Percentiles rank a stretch among this genome's conserved stretches.
Evolutionary conservation across 768 basidiomycete genomes (phyloP).

Genomic region (Fomitopsis serialis): DNA sequence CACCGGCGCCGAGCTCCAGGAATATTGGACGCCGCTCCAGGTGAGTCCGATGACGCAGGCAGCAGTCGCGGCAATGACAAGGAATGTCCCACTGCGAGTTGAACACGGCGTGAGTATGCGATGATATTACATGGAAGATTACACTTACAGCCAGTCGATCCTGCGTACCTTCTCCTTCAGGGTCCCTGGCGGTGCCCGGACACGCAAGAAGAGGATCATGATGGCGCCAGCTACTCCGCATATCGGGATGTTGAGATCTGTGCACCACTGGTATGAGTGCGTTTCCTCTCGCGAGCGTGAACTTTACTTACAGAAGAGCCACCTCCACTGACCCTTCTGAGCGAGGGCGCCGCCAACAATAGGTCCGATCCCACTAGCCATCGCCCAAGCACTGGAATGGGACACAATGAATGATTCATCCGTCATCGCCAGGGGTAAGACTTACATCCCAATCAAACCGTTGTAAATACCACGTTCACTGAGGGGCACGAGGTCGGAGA

Average conservation of each 20-base stretch:
- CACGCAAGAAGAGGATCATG: conserved; percentile 14
- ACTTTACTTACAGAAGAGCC: conserved; percentile 7
- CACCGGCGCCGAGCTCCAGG: conserved; percentile 28
- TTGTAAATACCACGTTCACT: conserved; percentile 28
- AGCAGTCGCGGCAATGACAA: conserved; percentile 18
- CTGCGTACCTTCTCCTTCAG: conserved; percentile 16
- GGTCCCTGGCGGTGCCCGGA: conserved; percentile 3
- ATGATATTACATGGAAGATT: neutral
- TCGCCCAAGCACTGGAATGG: conserved; percentile 7
- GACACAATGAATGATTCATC: neutral
- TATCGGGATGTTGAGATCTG: conserved; percentile 8
- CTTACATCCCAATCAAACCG: conserved; percentile 9
- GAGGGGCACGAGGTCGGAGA: conserved; percentile 22
- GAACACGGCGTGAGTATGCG: neutral
- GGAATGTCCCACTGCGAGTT: conserved; percentile 16
- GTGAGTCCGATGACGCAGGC: conserved; percentile 18
- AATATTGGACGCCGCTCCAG: conserved; percentile 31
- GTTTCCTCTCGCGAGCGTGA: too few relatives aligned
- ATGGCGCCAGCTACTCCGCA: neutral
- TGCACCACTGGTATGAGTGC: neutral
- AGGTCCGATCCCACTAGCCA: conserved; percentile 22
- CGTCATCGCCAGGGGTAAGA: too few relatives aligned
- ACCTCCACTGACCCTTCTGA: conserved; percentile 5
- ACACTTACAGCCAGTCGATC: conserved; percentile 20
- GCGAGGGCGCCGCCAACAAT: conserved; percentile 23